Conservation (phyloP, 257 asterid genomes). For the Schizonepeta tenuifolia region DNA sequence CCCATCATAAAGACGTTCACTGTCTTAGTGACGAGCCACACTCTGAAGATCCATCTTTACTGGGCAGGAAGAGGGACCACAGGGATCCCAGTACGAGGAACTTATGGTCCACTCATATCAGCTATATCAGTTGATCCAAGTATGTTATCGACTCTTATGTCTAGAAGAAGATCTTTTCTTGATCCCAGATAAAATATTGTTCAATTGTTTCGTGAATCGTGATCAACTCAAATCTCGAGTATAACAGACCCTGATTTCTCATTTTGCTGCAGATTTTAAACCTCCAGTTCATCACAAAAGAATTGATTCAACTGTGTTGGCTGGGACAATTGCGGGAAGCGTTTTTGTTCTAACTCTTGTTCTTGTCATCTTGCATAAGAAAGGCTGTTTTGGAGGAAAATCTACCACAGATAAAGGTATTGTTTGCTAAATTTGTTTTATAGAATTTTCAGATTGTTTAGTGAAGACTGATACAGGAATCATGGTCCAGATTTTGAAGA, state of each 20-base stretch:
- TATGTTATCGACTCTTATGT: conserved; percentile 41
- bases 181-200: neutral
- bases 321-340: conserved; percentile 60
- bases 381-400: conserved; percentile 57
- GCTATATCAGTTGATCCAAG: conserved; percentile 89
- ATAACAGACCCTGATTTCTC: conserved; percentile 1
- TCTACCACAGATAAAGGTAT: conserved; percentile 63
- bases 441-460: conserved; percentile 1
- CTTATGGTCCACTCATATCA: conserved; percentile 86
- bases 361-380: conserved; percentile 46
- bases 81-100: conserved; percentile 83
- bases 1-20: conserved; percentile 62
- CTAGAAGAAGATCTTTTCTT: conserved; percentile 10
- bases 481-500: neutral
- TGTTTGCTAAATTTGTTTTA: conserved; percentile 5
- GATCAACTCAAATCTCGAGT: neutral
- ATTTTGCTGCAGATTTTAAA: conserved; percentile 58
- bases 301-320: conserved; percentile 38
- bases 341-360: conserved; percentile 45
- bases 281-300: conserved; percentile 60
- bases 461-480: neutral
- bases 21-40: conserved; percentile 53
- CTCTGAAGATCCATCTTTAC: conserved; percentile 78
- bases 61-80: conserved; percentile 97
- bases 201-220: neutral